Conservation (phyloP, 768 basidiomycete species). For the Rubroboletus satanas region DNA sequence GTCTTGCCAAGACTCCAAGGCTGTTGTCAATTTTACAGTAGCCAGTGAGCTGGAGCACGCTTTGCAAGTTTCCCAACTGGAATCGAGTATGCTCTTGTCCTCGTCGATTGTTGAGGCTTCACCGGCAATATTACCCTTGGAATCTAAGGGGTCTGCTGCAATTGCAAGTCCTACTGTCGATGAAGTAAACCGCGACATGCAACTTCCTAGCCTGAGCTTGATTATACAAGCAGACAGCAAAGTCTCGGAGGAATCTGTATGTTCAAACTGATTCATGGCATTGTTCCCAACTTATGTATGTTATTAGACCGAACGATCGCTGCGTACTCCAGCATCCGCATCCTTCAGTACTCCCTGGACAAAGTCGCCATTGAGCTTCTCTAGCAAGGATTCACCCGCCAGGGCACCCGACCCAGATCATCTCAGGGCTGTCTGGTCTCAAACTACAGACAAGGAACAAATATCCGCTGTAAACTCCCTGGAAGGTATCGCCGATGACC, state of each 20-base stretch:
- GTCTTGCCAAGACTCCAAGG: constrained; percentile 44
- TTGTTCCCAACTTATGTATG: constrained; percentile 10
- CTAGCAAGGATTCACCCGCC: constrained; percentile 64
- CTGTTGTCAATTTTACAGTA: constrained; percentile 70
- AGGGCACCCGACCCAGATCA: constrained; percentile 79
- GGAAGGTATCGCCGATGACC: constrained; percentile 79
- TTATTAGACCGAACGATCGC: constrained; percentile 41
- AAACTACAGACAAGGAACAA: constrained; percentile 67
- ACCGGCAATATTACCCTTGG: constrained; percentile 2
- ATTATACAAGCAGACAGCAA: constrained; percentile 42
- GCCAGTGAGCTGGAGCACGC: constrained; percentile 64
- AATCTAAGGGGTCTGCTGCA: constrained; percentile 4
- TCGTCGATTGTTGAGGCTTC: constrained; percentile 18
- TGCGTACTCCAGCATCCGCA: constrained; percentile 43
- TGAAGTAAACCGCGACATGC: constrained; percentile 5
- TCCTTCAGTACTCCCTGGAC: constrained; percentile 47
- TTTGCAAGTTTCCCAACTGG: constrained; percentile 3
- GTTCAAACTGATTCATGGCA: constrained; percentile 19
- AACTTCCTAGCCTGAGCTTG: constrained; percentile 21
- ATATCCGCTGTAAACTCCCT: constrained; percentile 72
- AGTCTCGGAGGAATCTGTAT: constrained; percentile 52
- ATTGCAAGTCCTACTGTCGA: constrained; percentile 10
- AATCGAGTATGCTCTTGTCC: constrained; percentile 25
- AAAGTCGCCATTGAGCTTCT: constrained; percentile 46
- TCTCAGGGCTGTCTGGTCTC: constrained; percentile 81